phyloP scores from a whole-genome alignment of 805 yeast species.

The Ascoidea tarda region DNA sequence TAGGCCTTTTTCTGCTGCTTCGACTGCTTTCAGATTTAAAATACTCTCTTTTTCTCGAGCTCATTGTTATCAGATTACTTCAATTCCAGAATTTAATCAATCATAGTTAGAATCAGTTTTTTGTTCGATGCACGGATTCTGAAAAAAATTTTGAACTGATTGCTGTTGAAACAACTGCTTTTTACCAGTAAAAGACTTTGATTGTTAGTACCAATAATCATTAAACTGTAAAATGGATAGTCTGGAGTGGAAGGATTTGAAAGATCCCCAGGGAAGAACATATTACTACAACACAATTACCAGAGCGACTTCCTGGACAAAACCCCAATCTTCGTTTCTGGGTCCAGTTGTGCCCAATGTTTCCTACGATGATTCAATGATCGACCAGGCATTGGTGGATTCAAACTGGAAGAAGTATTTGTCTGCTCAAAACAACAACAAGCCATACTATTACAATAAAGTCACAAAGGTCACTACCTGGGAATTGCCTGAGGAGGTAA shows the following conservation, averaged over 20 bases:
- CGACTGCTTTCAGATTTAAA: background rate
- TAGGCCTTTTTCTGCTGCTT: background rate
- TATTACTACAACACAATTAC: constrained; percentile 62
- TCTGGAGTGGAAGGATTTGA: constrained; percentile 44
- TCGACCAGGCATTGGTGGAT: constrained; percentile 30
- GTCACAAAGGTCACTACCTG: constrained; percentile 59
- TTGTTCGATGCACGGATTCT: background rate
- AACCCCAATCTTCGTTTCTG: constrained; percentile 35
- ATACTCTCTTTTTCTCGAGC: background rate
- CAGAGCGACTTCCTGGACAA: constrained; percentile 68
- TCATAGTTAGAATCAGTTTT: too few relatives aligned
- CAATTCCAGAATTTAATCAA: too few relatives aligned
- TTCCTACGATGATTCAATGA: constrained; percentile 13
- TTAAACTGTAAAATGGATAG: too few relatives aligned
- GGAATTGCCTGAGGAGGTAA: constrained; percentile 54
- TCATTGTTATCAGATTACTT: background rate
- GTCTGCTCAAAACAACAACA: constrained; percentile 39
- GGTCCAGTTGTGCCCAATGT: background rate
- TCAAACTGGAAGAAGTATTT: constrained; percentile 41
- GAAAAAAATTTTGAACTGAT: background rate
- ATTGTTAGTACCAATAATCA: too few relatives aligned
- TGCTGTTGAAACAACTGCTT: background rate
- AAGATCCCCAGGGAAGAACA: constrained; percentile 48
- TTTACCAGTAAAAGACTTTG: too few relatives aligned
- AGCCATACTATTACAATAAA: constrained; percentile 54